Evolutionary conservation across 176 grass and related monocot species (phyloP).

Genomic region (Aechmea fasciata): DNA sequence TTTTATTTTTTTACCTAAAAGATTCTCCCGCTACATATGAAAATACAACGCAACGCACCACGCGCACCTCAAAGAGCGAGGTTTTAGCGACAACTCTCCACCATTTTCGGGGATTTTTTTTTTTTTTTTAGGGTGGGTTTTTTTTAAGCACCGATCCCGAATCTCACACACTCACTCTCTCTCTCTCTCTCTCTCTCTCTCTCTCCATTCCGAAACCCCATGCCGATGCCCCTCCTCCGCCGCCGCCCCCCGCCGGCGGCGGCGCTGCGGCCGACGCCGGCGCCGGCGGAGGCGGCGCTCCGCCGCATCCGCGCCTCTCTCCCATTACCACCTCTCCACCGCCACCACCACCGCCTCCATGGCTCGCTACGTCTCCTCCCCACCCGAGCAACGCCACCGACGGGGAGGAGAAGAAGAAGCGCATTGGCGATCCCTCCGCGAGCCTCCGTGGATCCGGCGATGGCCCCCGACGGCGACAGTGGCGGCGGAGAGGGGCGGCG

Average conservation of each 20-base stretch:
- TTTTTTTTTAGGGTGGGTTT: no score
- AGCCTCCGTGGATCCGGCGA: slow-evolving; percentile 1
- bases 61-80: no score
- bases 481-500: background rate
- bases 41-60: no score
- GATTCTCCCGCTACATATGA: no score
- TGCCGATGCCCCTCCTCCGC: slow-evolving; percentile 29
- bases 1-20: no score
- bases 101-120: no score
- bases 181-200: no score
- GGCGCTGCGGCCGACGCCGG: background rate
- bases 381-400: background rate
- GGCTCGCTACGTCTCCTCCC: background rate
- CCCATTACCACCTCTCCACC: background rate
- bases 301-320: background rate
- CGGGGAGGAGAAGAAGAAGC: background rate
- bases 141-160: no score
- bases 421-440: slow-evolving; percentile 3
- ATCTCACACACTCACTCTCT: no score
- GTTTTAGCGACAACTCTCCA: no score
- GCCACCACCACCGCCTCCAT: background rate
- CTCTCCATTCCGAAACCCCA: no score
- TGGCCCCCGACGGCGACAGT: background rate
- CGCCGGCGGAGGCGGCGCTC: background rate
- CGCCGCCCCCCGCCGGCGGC: slow-evolving; percentile 1